Evolutionary conservation across 345 rosid genomes (phyloP).

Genomic region (Eucalyptus melliodora): DNA sequence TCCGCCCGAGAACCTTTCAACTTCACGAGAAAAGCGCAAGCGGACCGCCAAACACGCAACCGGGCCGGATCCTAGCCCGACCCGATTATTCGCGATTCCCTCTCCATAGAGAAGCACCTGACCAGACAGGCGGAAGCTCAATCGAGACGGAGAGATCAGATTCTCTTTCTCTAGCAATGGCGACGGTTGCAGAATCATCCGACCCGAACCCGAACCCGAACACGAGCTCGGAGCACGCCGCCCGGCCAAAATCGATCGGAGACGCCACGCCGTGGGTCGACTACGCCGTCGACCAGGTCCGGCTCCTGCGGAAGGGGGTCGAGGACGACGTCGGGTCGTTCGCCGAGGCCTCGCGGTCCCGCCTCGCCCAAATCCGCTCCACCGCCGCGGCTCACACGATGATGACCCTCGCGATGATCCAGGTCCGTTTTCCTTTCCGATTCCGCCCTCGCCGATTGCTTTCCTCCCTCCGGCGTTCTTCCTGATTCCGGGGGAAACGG

Average conservation of each 20-base stretch:
- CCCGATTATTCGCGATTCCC: neutral
- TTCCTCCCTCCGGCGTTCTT: neutral
- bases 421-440: neutral
- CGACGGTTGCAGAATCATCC: constrained; percentile 29
- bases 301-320: constrained; percentile 38
- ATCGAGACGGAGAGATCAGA: neutral
- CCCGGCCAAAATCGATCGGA: neutral
- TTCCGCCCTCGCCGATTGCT: neutral
- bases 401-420: constrained; percentile 34
- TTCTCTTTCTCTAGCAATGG: constrained; percentile 9
- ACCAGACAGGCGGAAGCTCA: neutral
- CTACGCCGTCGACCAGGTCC: constrained; percentile 47
- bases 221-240: neutral
- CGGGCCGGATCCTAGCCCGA: neutral
- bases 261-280: constrained; percentile 54
- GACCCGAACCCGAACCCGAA: neutral
- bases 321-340: constrained; percentile 31
- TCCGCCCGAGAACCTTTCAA: neutral
- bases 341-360: constrained; percentile 35
- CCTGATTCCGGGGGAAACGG: neutral
- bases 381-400: constrained; percentile 54
- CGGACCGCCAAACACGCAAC: neutral
- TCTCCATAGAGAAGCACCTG: neutral
- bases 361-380: constrained; percentile 41
- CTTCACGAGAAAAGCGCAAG: neutral